A percentile compares a stretch with the other conserved stretches of the same genome.
These are phyloP conservation scores for Oidiodendron maius DNA, from an alignment of 495 filamentous ascomycete genomes.

Conservation along the genomic window DNA sequence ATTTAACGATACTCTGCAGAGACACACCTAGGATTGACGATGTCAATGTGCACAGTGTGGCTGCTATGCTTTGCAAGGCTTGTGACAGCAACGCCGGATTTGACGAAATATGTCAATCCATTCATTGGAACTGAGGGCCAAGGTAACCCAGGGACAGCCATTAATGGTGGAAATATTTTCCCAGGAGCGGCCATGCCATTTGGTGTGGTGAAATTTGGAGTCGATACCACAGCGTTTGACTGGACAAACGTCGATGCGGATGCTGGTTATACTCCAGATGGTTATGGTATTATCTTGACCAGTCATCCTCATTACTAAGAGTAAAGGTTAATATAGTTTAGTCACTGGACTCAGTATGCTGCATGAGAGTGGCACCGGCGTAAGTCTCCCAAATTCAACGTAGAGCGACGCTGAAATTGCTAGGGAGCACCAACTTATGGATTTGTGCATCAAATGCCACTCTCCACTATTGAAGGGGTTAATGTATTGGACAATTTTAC, in stretches of 20 bases:
- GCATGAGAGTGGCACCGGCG: constrained; percentile 54
- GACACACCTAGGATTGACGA: too few relatives aligned
- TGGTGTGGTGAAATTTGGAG: constrained; percentile 55
- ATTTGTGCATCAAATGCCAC: constrained; percentile 48
- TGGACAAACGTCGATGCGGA: constrained; percentile 20
- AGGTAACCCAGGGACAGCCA: background rate
- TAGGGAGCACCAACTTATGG: constrained; percentile 52
- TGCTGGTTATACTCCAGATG: constrained; percentile 44
- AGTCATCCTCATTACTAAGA: constrained; percentile 47
- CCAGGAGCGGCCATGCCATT: constrained; percentile 67
- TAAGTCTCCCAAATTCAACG: background rate
- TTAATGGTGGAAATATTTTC: constrained; percentile 58
- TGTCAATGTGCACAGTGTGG: too few relatives aligned
- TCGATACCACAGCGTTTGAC: constrained; percentile 31
- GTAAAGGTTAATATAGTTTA: background rate
- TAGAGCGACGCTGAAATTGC: background rate
- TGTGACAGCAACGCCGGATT: background rate
- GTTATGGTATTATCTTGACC: constrained; percentile 25
- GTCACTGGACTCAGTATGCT: constrained; percentile 52
- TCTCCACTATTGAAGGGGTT: constrained; percentile 17
- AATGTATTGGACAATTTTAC: constrained; percentile 37
- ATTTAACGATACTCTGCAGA: too few relatives aligned
- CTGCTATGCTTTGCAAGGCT: too few relatives aligned
- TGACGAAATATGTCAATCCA: constrained; percentile 12
- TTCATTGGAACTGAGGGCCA: constrained; percentile 12